Conservation (phyloP, 306 rosid genomes). For the Fragaria ananassa region DNA sequence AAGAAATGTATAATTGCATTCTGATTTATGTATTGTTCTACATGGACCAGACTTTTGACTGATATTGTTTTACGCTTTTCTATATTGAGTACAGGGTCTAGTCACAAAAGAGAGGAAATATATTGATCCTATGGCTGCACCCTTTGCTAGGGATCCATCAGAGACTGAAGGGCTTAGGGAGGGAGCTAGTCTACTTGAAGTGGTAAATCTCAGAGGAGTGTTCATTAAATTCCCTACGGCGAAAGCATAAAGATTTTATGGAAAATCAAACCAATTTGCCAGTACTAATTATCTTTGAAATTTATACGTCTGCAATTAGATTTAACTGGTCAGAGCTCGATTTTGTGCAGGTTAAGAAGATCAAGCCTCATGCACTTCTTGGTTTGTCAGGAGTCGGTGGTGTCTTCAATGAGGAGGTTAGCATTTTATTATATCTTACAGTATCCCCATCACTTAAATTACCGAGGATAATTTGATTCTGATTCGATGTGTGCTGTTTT, state of each 20-base stretch:
- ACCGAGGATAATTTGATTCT: conserved; percentile 18
- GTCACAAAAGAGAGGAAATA: conserved; percentile 75
- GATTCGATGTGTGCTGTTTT: conserved; percentile 26
- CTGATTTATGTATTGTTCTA: neutral
- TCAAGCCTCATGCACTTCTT: conserved; percentile 90
- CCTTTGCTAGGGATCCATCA: conserved; percentile 77
- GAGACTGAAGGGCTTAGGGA: conserved; percentile 76
- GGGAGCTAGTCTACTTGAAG: conserved; percentile 87
- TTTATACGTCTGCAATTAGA: conserved; percentile 7
- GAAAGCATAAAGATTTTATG: conserved; percentile 1
- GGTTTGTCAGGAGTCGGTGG: conserved; percentile 99
- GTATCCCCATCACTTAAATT: neutral
- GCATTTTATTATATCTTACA: conserved; percentile 22
- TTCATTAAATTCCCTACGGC: conserved; percentile 16
- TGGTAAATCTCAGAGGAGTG: conserved; percentile 55
- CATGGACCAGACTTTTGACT: neutral
- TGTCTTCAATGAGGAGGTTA: conserved; percentile 84
- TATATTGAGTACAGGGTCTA: conserved; percentile 70
- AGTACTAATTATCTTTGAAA: conserved; percentile 12
- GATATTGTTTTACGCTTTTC: neutral
- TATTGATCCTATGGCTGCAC: conserved; percentile 81
- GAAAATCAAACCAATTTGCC: conserved; percentile 15
- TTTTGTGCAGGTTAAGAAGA: conserved; percentile 70
- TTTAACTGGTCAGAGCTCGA: conserved; percentile 22
- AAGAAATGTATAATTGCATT: neutral